Percentiles rank a stretch among this genome's conserved stretches.
phyloP scores from a whole-genome alignment of 2,329 filamentous ascomycete genomes.

The Hymenoscyphus fructigenus region DNA sequence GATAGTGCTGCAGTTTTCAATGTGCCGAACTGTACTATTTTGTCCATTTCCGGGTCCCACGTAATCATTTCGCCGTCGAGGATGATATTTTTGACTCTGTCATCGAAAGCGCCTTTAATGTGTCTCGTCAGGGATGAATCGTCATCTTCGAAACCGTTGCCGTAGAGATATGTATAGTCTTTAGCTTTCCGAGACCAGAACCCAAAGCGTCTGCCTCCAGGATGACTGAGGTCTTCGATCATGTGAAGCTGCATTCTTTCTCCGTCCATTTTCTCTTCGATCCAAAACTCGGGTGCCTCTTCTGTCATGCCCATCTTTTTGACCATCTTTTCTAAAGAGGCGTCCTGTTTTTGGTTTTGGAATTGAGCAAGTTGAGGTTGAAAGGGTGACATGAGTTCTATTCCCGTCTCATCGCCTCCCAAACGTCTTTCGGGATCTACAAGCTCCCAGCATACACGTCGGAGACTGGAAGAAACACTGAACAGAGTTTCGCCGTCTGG shows the following conservation, averaged over 20 bases:
- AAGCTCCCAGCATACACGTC: constrained; percentile 93
- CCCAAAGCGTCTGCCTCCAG: constrained; percentile 71
- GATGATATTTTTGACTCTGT: constrained; percentile 80
- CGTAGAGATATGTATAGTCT: constrained; percentile 94
- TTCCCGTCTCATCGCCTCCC: constrained; percentile 70
- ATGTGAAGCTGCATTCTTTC: constrained; percentile 98
- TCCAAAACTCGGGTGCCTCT: constrained; percentile 82
- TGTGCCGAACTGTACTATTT: constrained; percentile 85
- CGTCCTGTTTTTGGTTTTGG: constrained; percentile 76
- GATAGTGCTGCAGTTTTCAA: constrained; percentile 86
- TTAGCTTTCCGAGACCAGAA: constrained; percentile 98
- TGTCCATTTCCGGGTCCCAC: constrained; percentile 85
- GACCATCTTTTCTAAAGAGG: constrained; percentile 65
- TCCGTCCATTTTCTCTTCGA: constrained; percentile 96
- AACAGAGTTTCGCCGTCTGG: constrained; percentile 76
- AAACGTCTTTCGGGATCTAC: constrained; percentile 71
- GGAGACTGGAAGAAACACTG: constrained; percentile 85
- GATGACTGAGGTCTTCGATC: constrained; percentile 64
- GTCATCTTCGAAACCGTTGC: constrained; percentile 70
- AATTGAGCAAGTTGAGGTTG: constrained; percentile 95
- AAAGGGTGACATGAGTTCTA: constrained; percentile 89
- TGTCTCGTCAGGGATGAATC: constrained; percentile 78
- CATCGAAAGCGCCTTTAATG: constrained; percentile 72
- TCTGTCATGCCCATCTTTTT: constrained; percentile 62
- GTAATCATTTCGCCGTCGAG: constrained; percentile 98